Evolutionary conservation across 2,329 filamentous ascomycete genomes (phyloP).

Genomic region (Nothophoma quercina): DNA sequence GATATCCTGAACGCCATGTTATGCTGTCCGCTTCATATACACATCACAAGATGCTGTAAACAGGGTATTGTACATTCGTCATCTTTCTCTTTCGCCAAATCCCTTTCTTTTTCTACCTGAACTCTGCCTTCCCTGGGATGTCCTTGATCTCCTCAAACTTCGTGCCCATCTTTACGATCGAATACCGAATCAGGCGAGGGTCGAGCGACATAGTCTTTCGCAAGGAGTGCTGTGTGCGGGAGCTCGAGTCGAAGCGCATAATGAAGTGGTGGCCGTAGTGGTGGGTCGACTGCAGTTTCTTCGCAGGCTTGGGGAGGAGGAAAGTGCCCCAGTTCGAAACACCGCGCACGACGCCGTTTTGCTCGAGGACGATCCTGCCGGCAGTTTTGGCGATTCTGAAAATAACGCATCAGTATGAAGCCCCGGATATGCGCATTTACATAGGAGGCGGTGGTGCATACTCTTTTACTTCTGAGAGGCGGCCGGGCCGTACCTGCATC

Average conservation of each 20-base stretch:
- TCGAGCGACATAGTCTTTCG: constrained; percentile 80
- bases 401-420: constrained; percentile 28
- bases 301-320: constrained; percentile 79
- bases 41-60: constrained; percentile 1
- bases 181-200: constrained; percentile 87
- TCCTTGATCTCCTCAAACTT: constrained; percentile 69
- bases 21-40: constrained; percentile 11
- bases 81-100: background rate
- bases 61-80: constrained; percentile 14
- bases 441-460: constrained; percentile 55
- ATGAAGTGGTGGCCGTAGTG: constrained; percentile 94
- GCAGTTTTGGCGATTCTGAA: constrained; percentile 84
- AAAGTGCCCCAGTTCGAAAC: constrained; percentile 96
- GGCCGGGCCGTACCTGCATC: constrained; percentile 86
- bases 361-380: constrained; percentile 80
- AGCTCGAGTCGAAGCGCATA: constrained; percentile 89
- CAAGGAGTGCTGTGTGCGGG: constrained; percentile 76
- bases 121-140: constrained; percentile 63
- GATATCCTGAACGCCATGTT: constrained; percentile 12
- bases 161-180: constrained; percentile 82
- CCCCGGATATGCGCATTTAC: background rate
- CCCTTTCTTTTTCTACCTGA: constrained; percentile 26
- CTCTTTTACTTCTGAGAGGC: constrained; percentile 93
- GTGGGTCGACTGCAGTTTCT: constrained; percentile 83
- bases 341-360: constrained; percentile 88